These are phyloP conservation scores for Aureobasidium melanogenum DNA, from an alignment of 2,329 filamentous ascomycete genomes.

Conservation along the genomic window DNA sequence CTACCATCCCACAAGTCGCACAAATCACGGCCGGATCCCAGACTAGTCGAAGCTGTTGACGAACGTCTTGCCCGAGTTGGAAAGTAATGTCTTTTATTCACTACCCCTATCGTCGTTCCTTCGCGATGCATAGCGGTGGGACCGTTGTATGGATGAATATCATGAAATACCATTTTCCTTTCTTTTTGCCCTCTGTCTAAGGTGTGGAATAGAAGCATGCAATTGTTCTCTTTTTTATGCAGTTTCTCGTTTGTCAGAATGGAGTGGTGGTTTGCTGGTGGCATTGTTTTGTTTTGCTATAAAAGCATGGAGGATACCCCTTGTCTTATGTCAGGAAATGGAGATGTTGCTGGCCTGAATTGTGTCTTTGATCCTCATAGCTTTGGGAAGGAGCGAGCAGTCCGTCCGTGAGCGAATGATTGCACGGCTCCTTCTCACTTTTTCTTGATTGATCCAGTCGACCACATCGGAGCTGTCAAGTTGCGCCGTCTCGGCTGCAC, in stretches of 20 bases:
- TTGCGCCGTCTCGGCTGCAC: neutral
- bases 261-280: neutral
- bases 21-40: neutral
- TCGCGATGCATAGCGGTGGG: neutral
- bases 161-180: neutral
- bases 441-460: too few relatives aligned
- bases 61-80: conserved; percentile 1
- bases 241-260: neutral
- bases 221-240: neutral
- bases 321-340: neutral
- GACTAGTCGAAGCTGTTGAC: neutral
- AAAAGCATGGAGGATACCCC: conserved; percentile 2
- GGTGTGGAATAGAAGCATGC: neutral
- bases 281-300: neutral
- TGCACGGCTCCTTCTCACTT: too few relatives aligned
- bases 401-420: too few relatives aligned
- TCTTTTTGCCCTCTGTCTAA: neutral
- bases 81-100: neutral
- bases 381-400: too few relatives aligned
- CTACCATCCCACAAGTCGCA: conserved; percentile 23
- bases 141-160: neutral
- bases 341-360: neutral
- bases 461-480: too few relatives aligned
- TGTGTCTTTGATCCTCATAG: neutral
- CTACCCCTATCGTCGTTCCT: neutral